These are phyloP conservation scores for Tolypocladium guangdongense DNA, from an alignment of 2,329 filamentous ascomycete species.

Conservation along the genomic window DNA sequence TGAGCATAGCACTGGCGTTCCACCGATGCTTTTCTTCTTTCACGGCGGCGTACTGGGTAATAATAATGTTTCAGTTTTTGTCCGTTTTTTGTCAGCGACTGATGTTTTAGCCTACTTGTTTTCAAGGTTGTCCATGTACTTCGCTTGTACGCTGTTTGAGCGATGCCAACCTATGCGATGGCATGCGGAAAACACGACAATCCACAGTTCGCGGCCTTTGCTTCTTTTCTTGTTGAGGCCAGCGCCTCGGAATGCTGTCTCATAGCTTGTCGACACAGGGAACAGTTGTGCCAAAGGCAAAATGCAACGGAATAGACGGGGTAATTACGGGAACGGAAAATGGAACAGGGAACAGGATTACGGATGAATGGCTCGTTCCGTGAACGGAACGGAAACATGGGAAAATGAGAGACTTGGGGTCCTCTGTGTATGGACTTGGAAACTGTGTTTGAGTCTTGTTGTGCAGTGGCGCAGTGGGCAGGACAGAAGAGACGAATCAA, in stretches of 20 bases:
- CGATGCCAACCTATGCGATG: background rate
- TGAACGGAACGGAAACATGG: background rate
- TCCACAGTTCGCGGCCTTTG: background rate
- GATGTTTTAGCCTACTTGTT: background rate
- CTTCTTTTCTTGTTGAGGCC: background rate
- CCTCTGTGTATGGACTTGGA: background rate
- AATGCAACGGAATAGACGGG: background rate
- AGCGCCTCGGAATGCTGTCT: background rate
- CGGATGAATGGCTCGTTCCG: background rate
- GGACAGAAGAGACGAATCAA: background rate
- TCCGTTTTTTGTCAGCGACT: background rate
- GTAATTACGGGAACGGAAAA: background rate
- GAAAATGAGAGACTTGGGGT: background rate
- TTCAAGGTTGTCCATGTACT: background rate
- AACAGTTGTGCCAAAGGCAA: background rate
- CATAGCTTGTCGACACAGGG: background rate
- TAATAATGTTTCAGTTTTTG: slow-evolving; percentile 7
- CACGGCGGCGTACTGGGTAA: slow-evolving; percentile 9
- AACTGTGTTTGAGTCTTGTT: background rate
- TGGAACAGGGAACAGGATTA: background rate
- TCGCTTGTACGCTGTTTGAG: background rate
- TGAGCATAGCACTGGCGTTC: slow-evolving; percentile 12
- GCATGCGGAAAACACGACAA: background rate
- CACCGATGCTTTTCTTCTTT: slow-evolving; percentile 1
- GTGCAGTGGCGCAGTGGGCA: background rate